Evolutionary conservation across 169 alveolate genomes (phyloP).

Genomic region (Fabrea salina): DNA sequence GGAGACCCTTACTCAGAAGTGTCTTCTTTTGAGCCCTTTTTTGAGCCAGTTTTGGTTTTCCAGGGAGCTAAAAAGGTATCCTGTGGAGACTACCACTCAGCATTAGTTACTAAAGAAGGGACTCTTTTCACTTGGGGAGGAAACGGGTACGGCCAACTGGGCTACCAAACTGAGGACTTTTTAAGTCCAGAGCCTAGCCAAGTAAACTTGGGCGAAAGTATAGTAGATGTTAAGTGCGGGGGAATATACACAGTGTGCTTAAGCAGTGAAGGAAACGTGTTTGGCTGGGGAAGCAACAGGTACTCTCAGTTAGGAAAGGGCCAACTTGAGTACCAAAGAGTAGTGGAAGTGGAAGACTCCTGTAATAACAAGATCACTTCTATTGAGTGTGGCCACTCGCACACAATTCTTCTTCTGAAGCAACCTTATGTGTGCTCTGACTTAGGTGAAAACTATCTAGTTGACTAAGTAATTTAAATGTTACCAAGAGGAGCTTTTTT

Average conservation of each 20-base stretch:
- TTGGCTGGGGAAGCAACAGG: slow-evolving; percentile 18
- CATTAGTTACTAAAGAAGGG: slow-evolving; percentile 66
- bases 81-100: slow-evolving; percentile 90
- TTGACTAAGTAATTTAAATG: too few relatives aligned
- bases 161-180: not conserved
- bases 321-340: not conserved
- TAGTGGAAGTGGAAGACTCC: not conserved
- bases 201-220: not conserved
- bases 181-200: not conserved
- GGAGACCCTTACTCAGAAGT: slow-evolving; percentile 80
- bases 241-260: slow-evolving; percentile 1
- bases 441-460: too few relatives aligned
- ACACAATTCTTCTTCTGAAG: not conserved
- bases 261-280: not conserved
- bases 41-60: slow-evolving; percentile 22
- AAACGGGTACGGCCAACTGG: slow-evolving; percentile 60
- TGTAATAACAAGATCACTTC: not conserved
- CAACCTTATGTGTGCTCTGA: too few relatives aligned
- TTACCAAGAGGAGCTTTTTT: too few relatives aligned
- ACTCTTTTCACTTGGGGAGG: slow-evolving; percentile 90
- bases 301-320: not conserved
- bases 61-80: slow-evolving; percentile 63
- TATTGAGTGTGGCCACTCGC: not conserved
- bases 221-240: not conserved
- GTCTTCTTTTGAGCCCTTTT: slow-evolving; percentile 58